These are phyloP conservation scores for Trifolium fragiferum DNA, from an alignment of 306 rosid species.

Conservation along the genomic window DNA sequence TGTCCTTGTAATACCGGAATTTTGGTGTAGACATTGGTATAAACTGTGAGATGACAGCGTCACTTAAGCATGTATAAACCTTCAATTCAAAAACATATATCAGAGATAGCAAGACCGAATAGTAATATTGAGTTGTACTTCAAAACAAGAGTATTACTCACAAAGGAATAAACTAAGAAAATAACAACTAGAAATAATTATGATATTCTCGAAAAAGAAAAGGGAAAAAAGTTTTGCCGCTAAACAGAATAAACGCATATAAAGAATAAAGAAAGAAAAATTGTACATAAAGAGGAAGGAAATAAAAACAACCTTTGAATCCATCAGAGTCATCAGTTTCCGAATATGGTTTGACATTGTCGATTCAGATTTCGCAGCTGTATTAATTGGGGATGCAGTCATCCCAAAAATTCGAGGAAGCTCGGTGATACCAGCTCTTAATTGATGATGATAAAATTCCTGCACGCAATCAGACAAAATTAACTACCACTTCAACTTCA, in stretches of 20 bases:
- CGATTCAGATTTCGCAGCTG: conserved; percentile 59
- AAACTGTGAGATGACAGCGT: conserved; percentile 64
- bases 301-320: conserved; percentile 74
- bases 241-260: conserved; percentile 14
- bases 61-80: conserved; percentile 84
- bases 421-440: conserved; percentile 45
- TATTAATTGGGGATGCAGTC: conserved; percentile 82
- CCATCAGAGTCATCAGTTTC: conserved; percentile 68
- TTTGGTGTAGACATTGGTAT: conserved; percentile 70
- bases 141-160: neutral
- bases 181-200: too few species aligned
- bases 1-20: conserved; percentile 55
- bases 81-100: conserved; percentile 52
- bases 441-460: conserved; percentile 79
- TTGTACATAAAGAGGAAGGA: neutral
- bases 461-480: conserved; percentile 47
- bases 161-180: too few species aligned
- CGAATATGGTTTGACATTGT: conserved; percentile 54
- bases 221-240: neutral
- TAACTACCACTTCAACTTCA: conserved; percentile 18
- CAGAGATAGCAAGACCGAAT: conserved; percentile 11
- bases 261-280: conserved; percentile 7
- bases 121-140: conserved; percentile 28
- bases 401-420: conserved; percentile 89
- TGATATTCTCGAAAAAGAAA: neutral